Evolutionary conservation across 129 eudicot species (phyloP).

Genomic region (Tagetes patula): DNA sequence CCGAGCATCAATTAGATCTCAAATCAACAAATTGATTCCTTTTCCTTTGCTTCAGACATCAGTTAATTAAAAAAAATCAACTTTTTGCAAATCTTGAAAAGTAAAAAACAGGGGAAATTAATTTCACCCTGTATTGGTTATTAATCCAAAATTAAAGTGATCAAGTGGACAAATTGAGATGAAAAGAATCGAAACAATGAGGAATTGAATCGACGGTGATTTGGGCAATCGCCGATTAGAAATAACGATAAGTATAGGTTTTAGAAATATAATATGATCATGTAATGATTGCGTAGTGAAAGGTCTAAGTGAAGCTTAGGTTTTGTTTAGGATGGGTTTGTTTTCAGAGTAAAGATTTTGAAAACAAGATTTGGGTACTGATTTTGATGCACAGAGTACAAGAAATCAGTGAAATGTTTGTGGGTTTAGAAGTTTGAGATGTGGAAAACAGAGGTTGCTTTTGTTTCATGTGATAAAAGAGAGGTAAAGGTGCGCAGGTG

Average conservation of each 20-base stretch:
- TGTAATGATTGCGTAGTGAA: slow-evolving; percentile 48
- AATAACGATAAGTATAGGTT: slow-evolving; percentile 15
- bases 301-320: slow-evolving; percentile 40
- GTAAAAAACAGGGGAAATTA: neutral
- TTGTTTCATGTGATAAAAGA: slow-evolving; percentile 36
- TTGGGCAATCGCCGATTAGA: slow-evolving; percentile 36
- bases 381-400: neutral
- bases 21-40: slow-evolving; percentile 36
- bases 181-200: neutral
- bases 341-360: slow-evolving; percentile 10
- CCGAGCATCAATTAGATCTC: slow-evolving; percentile 38
- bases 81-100: slow-evolving; percentile 32
- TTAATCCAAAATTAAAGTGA: neutral
- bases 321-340: slow-evolving; percentile 14
- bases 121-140: slow-evolving; percentile 17
- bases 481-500: slow-evolving; percentile 27
- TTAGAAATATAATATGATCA: slow-evolving; percentile 37
- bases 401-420: neutral
- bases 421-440: slow-evolving; percentile 11
- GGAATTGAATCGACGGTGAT: slow-evolving; percentile 8
- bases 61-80: neutral
- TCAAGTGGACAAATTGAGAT: neutral
- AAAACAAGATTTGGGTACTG: neutral
- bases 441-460: slow-evolving; percentile 27
- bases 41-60: slow-evolving; percentile 48